Evolutionary conservation across 2,329 filamentous ascomycete species (phyloP), one percentile per base, ranked within the genome.

Genomic region (Aspergillus sp.): DNA sequence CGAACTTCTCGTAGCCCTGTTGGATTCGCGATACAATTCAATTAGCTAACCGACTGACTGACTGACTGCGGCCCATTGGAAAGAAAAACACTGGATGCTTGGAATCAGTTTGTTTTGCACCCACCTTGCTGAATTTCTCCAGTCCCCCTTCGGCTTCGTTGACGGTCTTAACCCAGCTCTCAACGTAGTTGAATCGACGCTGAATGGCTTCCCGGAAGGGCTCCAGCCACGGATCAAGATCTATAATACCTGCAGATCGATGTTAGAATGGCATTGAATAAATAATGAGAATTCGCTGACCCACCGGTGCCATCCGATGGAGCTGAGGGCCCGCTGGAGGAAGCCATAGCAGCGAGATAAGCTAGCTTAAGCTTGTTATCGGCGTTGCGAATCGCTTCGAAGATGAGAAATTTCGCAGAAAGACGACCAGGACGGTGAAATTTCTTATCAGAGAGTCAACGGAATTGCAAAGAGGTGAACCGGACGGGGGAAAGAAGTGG

Each of bases 161-260:
- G 70, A 99, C 90, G 27, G 79, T 88, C 72, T 90, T 86, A 70
- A 97, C 90, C 95, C 93, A 98, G 58, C 90, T 80, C 67, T 96
- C 87, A 11, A 93, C 86, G 71, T 90, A 91, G 57, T 84, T 77
- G 75, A 88, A 97, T 70, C 95, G 86, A 60, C 86, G 84, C 74
- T 86, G 88, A 63, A 99, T 81, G 33, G 87, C 80, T 55, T 89
- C 90, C 68, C 86, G 84, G 81, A 96, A 97, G 4, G 95, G 93
- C 52, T 86, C 84, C 54, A 99, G 86, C 85, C 89, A 98, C 46
- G 93, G 91, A 72, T 99, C 95, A 58, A 98, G 83, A 73, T 90
- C 80, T 64, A 96, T 77, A 52, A 97, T 92, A 66, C 93, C 95
- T 96, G 71, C 41, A 49, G 51, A 35, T 27, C 37, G 60, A 47